Percentiles rank a stretch among this genome's conserved stretches.
These are phyloP conservation scores for Mycothermus thermophilus DNA, from an alignment of 495 filamentous ascomycete genomes.

Conservation along the genomic window DNA sequence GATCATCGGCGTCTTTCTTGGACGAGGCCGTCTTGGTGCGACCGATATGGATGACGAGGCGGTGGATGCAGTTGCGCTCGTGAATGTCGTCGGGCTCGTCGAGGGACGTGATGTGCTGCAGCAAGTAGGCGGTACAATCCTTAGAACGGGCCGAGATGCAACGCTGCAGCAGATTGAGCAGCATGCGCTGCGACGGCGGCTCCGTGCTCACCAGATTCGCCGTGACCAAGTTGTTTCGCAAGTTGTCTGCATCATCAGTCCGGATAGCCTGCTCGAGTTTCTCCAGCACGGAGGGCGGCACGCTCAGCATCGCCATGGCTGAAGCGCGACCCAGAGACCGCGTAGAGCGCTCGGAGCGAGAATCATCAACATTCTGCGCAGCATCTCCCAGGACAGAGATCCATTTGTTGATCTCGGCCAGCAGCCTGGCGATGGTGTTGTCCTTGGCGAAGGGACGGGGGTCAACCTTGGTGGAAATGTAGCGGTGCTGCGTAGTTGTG, in stretches of 20 bases:
- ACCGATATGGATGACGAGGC: conserved; percentile 80
- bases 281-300: conserved; percentile 52
- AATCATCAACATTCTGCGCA: conserved; percentile 55
- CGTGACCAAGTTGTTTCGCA: conserved; percentile 46
- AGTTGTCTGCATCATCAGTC: conserved; percentile 49
- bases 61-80: conserved; percentile 82
- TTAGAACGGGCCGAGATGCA: conserved; percentile 60
- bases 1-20: conserved; percentile 24
- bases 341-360: conserved; percentile 54
- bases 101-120: conserved; percentile 51
- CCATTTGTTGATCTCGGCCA: conserved; percentile 81
- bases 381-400: conserved; percentile 66
- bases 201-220: conserved; percentile 40
- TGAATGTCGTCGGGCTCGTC: conserved; percentile 88
- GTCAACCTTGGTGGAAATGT: conserved; percentile 78
- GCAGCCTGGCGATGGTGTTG: conserved; percentile 43
- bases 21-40: conserved; percentile 53
- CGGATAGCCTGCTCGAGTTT: conserved; percentile 65
- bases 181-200: conserved; percentile 43
- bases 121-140: conserved; percentile 51
- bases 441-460: conserved; percentile 74
- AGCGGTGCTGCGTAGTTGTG: conserved; percentile 59
- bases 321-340: conserved; percentile 57
- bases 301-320: conserved; percentile 53
- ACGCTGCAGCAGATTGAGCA: conserved; percentile 71